Percentiles rank a stretch among this genome's conserved stretches.
Conservation (phyloP, 2,329 filamentous ascomycete species). For the Exophiala bonariae region DNA sequence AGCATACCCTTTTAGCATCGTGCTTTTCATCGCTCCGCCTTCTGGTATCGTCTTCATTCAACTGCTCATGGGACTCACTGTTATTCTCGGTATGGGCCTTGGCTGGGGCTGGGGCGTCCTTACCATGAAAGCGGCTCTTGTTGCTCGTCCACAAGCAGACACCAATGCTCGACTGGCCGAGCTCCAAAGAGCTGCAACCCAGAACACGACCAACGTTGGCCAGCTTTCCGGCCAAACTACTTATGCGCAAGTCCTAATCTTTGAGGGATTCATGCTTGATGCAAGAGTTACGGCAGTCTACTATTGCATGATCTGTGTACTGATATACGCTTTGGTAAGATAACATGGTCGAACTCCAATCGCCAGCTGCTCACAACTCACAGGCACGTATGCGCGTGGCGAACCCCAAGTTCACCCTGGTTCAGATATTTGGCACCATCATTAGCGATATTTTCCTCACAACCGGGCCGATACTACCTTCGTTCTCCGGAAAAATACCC, state of each 20-base stretch:
- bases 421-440: conserved; percentile 51
- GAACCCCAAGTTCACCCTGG: conserved; percentile 48
- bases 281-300: conserved; percentile 43
- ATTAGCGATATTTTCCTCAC: conserved; percentile 48
- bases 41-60: conserved; percentile 49
- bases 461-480: conserved; percentile 43
- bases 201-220: background rate
- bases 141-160: conserved; percentile 41
- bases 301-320: conserved; percentile 41
- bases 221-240: conserved; percentile 31
- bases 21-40: conserved; percentile 49
- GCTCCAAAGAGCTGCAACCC: conserved; percentile 39
- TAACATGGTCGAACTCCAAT: background rate
- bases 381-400: conserved; percentile 45
- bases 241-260: conserved; percentile 40
- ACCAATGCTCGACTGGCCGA: conserved; percentile 36
- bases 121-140: conserved; percentile 50
- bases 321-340: conserved; percentile 45
- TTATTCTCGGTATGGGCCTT: conserved; percentile 48
- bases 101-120: conserved; percentile 54
- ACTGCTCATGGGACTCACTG: conserved; percentile 42
- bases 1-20: conserved; percentile 10
- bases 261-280: conserved; percentile 50
- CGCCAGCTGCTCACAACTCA: background rate
- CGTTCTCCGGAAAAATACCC: conserved; percentile 42